Base-by-base conservation (phyloP, 305 asterid species). In the Fraxinus angustifolia region DNA sequence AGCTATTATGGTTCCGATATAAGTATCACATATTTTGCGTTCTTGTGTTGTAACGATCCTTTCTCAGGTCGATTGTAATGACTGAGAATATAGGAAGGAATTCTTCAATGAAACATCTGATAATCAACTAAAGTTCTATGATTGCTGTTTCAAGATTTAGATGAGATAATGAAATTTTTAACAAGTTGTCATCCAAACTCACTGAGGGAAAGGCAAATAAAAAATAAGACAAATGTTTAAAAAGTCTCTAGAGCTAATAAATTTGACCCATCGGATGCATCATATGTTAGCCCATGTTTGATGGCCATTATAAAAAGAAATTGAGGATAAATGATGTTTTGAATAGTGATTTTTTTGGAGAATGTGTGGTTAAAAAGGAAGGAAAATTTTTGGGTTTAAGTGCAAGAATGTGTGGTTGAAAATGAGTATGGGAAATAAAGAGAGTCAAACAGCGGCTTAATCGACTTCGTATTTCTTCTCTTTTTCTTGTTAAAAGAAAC, bases 131-230 rank as follows among this genome's bases (percentile, higher is more conserved):
- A 31, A 28, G 23, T 68, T 68, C 75, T 70, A 16, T 14, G 75
- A 70, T 70, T 12, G 42, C 11, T 70, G 23, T 31, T 70, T 31
- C 79, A 45, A 73, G 72, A 28, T 14, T 30, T 38, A 48, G 28
- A 35, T 30, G 40, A 72, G 76, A 67, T 28, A 79, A 6, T 34
- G 6, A 45, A 76, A 67, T 10, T 67, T 67, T 26, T 67, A 65
- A 62, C 42, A 17, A 36, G 38, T 73, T 30, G 38, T 56, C 56
- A 65, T 26, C 19, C 79, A 42, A 77, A 84, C 80, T 56, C 80
- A 78, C n/a, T 75, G 78, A 82, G 65, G 23, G 30, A 26, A 26
- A 67, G 73, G 73, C 17, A 28, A 12, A 67, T 26, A 10, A 65
- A 65, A 60, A 26, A 65, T 11, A 65, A 65, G 30, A 65, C 68